A percentile compares a stretch with the other conserved stretches of the same genome.
These are phyloP conservation scores for Colletotrichum trifolii DNA, from an alignment of 2,329 filamentous ascomycete species.

Conservation along the genomic window DNA sequence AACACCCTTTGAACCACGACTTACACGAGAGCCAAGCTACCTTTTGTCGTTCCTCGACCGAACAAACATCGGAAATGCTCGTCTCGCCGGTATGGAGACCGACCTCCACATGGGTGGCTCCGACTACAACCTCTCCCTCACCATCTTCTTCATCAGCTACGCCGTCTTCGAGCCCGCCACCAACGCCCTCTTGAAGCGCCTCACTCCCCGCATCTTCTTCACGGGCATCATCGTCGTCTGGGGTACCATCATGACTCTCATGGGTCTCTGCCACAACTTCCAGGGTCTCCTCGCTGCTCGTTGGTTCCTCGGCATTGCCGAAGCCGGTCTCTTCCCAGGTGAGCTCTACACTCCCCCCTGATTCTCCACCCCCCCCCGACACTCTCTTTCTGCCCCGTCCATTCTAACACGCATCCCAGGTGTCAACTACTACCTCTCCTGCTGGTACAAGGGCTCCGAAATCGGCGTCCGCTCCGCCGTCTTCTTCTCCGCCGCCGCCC, in stretches of 20 bases:
- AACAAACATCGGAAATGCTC: constrained; percentile 44
- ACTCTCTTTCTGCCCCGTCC: background rate
- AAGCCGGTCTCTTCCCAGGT: constrained; percentile 74
- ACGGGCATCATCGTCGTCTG: constrained; percentile 71
- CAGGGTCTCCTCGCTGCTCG: constrained; percentile 58
- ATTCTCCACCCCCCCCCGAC: background rate
- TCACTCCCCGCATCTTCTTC: constrained; percentile 73
- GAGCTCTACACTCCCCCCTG: constrained; percentile 47
- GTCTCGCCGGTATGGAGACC: constrained; percentile 41
- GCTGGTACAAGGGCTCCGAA: constrained; percentile 82
- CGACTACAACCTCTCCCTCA: constrained; percentile 70
- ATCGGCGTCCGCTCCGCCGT: constrained; percentile 79
- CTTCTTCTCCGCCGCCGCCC: constrained; percentile 82
- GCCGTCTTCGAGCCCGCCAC: constrained; percentile 72
- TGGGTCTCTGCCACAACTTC: constrained; percentile 59
- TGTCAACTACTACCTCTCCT: constrained; percentile 76
- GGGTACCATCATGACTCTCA: constrained; percentile 55
- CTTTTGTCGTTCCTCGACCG: constrained; percentile 45
- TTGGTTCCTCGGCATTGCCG: constrained; percentile 72
- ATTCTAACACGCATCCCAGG: constrained; percentile 39
- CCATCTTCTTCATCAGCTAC: constrained; percentile 79
- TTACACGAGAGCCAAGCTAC: constrained; percentile 28
- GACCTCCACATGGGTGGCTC: constrained; percentile 42
- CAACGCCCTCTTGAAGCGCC: constrained; percentile 72
- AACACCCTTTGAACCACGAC: background rate